These are phyloP conservation scores for Coemansia sp. DNA, from an alignment of 192 early-diverging fungal species.

Conservation along the genomic window DNA sequence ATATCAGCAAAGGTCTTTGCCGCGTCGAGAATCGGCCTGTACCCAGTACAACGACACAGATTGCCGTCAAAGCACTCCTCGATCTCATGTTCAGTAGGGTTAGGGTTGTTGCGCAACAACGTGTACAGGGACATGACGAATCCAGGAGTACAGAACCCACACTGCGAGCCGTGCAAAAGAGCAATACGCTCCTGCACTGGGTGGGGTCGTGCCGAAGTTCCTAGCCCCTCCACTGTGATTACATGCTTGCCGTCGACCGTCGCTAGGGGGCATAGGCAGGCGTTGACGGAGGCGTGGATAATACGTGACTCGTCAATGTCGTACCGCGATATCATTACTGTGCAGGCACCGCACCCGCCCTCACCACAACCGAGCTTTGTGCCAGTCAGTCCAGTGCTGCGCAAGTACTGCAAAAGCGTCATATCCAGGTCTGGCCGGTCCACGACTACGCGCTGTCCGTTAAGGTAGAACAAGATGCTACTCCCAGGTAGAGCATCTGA, in stretches of 20 bases:
- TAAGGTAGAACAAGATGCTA: constrained; percentile 60
- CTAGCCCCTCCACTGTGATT: constrained; percentile 80
- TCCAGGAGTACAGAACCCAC: constrained; percentile 91
- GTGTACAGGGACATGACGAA: constrained; percentile 88
- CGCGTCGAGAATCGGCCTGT: constrained; percentile 82
- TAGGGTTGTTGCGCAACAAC: constrained; percentile 71
- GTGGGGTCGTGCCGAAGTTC: constrained; percentile 66
- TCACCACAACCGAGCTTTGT: constrained; percentile 85
- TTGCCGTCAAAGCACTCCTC: constrained; percentile 88
- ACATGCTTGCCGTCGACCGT: constrained; percentile 79
- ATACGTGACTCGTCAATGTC: constrained; percentile 47
- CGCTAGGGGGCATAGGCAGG: constrained; percentile 73
- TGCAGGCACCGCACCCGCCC: constrained; percentile 78
- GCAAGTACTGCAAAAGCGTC: constrained; percentile 68
- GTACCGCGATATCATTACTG: constrained; percentile 71
- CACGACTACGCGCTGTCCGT: constrained; percentile 57
- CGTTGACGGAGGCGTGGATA: constrained; percentile 57
- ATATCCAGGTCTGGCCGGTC: constrained; percentile 62
- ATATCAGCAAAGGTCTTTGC: constrained; percentile 65
- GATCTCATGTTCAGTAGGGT: constrained; percentile 67
- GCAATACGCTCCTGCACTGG: constrained; percentile 79
- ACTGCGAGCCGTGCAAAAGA: constrained; percentile 75
- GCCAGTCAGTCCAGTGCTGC: constrained; percentile 63
- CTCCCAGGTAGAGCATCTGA: not conserved
- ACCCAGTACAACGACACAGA: constrained; percentile 90